Percentiles rank a stretch among this genome's conserved stretches.
phyloP scores from a whole-genome alignment of 2,329 filamentous ascomycete species.

The Phyllosticta citribraziliensis region DNA sequence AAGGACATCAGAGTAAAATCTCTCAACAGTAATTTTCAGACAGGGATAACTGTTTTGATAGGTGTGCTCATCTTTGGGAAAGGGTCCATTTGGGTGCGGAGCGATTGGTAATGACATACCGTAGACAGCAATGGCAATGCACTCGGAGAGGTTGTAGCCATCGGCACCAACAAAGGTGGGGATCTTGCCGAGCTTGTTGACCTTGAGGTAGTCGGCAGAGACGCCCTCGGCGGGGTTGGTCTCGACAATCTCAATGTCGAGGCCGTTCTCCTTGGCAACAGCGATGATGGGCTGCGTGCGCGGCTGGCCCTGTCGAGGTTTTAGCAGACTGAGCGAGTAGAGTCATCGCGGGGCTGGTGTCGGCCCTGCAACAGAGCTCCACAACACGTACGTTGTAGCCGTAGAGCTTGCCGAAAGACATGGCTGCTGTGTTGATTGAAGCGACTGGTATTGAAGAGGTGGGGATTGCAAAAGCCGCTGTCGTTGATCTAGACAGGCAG shows the following conservation, averaged over 20 bases:
- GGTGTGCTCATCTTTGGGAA: slow-evolving; percentile 61
- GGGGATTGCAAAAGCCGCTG: slow-evolving; percentile 2
- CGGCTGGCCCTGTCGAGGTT: slow-evolving; percentile 60
- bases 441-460: background rate
- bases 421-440: slow-evolving; percentile 28
- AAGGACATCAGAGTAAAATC: slow-evolving; percentile 59
- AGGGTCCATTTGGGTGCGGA: slow-evolving; percentile 10
- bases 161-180: slow-evolving; percentile 89
- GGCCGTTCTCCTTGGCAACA: slow-evolving; percentile 93
- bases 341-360: slow-evolving; percentile 17
- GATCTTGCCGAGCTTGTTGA: slow-evolving; percentile 83
- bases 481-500: background rate
- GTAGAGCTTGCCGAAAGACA: slow-evolving; percentile 98
- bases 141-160: slow-evolving; percentile 81
- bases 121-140: slow-evolving; percentile 94
- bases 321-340: slow-evolving; percentile 17
- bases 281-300: slow-evolving; percentile 82
- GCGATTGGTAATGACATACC: slow-evolving; percentile 52
- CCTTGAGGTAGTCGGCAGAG: slow-evolving; percentile 68
- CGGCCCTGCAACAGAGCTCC: background rate
- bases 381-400: slow-evolving; percentile 57
- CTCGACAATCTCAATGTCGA: slow-evolving; percentile 79
- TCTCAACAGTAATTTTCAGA: slow-evolving; percentile 92
- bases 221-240: slow-evolving; percentile 56
- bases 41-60: slow-evolving; percentile 85